Percentiles rank a stretch among this genome's conserved stretches.
Evolutionary conservation across 1,284 basidiomycete genomes (phyloP).

Genomic region (Gymnopus androsaceus): DNA sequence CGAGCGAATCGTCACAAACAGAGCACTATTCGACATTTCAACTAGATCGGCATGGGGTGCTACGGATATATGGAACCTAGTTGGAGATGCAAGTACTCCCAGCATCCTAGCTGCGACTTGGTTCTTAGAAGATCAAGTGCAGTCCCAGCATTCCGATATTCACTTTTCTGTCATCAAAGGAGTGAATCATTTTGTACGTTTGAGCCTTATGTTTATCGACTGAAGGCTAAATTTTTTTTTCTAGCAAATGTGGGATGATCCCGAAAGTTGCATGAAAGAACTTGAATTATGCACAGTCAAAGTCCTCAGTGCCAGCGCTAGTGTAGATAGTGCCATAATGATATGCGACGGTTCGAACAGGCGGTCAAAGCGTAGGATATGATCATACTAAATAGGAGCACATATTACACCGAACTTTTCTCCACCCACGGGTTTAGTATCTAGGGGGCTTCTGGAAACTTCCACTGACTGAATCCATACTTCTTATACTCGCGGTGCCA

Average conservation of each 20-base stretch:
- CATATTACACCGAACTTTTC: too few relatives aligned
- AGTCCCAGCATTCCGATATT: not conserved
- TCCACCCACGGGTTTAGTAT: too few relatives aligned
- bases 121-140: conserved; percentile 18
- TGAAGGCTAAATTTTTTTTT: not conserved
- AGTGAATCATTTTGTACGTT: conserved; percentile 16
- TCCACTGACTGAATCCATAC: too few relatives aligned
- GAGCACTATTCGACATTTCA: conserved; percentile 7
- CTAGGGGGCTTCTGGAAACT: too few relatives aligned
- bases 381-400: too few relatives aligned
- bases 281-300: conserved; percentile 8
- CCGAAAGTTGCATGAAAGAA: conserved; percentile 2
- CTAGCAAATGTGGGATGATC: conserved; percentile 11
- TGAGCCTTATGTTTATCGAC: not conserved
- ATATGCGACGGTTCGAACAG: too few relatives aligned
- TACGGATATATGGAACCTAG: conserved; percentile 17
- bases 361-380: too few relatives aligned
- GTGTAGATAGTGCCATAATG: not conserved
- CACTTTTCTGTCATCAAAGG: not conserved
- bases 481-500: too few relatives aligned
- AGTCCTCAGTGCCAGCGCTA: not conserved
- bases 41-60: conserved; percentile 14
- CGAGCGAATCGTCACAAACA: not conserved
- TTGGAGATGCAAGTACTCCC: conserved; percentile 17
- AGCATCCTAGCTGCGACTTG: conserved; percentile 17